Conservation (phyloP, 768 basidiomycete species). For the Suillus americanus region DNA sequence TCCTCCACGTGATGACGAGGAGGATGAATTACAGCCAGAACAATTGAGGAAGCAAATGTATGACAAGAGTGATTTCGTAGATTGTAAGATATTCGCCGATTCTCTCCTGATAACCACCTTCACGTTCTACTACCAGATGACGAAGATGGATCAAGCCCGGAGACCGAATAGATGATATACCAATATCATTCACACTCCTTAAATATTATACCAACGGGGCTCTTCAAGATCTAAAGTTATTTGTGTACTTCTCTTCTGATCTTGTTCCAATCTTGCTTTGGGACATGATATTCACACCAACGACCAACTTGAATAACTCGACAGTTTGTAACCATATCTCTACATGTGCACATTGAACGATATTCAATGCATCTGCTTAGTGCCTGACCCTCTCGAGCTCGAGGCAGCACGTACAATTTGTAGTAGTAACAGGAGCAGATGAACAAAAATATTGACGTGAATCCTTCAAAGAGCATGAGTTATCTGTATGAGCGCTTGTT, state of each 20-base stretch:
- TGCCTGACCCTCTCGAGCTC: background rate
- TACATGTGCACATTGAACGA: background rate
- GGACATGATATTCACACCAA: background rate
- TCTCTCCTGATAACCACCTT: background rate
- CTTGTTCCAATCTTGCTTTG: background rate
- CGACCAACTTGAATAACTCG: background rate
- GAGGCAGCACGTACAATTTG: background rate
- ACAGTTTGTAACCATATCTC: background rate
- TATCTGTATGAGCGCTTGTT: background rate
- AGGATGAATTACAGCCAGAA: background rate
- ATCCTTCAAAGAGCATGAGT: background rate
- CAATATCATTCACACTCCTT: background rate
- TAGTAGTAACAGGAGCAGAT: background rate
- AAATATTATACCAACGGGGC: background rate
- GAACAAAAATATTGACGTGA: background rate
- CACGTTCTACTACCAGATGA: background rate
- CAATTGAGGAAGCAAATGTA: background rate
- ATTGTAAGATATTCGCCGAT: background rate
- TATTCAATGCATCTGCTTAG: background rate
- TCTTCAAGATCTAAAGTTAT: background rate
- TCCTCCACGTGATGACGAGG: background rate
- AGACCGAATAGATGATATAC: background rate
- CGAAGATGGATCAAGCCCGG: background rate
- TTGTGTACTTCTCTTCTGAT: background rate
- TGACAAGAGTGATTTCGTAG: background rate